A percentile compares a stretch with the other conserved stretches of the same genome.
These are phyloP conservation scores for Sporothrix sp. DNA, from an alignment of 2,329 filamentous ascomycete species.

Conservation along the genomic window DNA sequence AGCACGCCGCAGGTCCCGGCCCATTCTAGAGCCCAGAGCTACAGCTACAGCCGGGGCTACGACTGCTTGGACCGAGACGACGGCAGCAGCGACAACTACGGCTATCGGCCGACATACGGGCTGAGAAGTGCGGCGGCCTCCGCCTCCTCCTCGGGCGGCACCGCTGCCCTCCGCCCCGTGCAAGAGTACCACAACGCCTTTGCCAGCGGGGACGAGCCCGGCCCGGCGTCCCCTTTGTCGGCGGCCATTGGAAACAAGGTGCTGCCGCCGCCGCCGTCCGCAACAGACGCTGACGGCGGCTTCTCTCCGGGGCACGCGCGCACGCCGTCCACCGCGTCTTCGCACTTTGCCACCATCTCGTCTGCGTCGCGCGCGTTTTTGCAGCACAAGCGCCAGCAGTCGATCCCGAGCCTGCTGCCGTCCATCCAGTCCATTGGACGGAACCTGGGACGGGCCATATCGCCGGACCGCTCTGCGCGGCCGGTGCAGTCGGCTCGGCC, in stretches of 20 bases:
- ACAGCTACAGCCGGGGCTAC: constrained; percentile 11
- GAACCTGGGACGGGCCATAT: constrained; percentile 18
- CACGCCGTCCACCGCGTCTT: constrained; percentile 1
- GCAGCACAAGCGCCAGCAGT: constrained; percentile 27
- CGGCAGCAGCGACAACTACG: constrained; percentile 12
- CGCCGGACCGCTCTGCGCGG: constrained; percentile 14
- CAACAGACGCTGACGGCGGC: not conserved
- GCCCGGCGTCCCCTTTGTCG: constrained; percentile 4
- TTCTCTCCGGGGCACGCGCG: not conserved
- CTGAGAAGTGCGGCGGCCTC: not conserved
- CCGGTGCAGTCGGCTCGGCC: not conserved
- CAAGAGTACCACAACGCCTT: constrained; percentile 28
- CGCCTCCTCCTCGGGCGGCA: not conserved
- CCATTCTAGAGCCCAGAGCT: too few species aligned
- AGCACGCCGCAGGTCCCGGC: not conserved
- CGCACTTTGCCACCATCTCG: constrained; percentile 13
- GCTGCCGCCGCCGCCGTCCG: constrained; percentile 3
- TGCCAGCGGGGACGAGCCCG: constrained; percentile 20
- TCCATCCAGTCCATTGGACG: constrained; percentile 15
- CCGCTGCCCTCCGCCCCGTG: constrained; percentile 18
- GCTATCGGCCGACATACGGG: constrained; percentile 11
- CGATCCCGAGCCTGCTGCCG: constrained; percentile 28
- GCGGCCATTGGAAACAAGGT: too few species aligned
- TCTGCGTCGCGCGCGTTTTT: constrained; percentile 18
- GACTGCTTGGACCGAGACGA: not conserved